Base-by-base conservation (phyloP, 2,329 filamentous ascomycete genomes). In the Gnomoniopsis smithogilvyi region DNA sequence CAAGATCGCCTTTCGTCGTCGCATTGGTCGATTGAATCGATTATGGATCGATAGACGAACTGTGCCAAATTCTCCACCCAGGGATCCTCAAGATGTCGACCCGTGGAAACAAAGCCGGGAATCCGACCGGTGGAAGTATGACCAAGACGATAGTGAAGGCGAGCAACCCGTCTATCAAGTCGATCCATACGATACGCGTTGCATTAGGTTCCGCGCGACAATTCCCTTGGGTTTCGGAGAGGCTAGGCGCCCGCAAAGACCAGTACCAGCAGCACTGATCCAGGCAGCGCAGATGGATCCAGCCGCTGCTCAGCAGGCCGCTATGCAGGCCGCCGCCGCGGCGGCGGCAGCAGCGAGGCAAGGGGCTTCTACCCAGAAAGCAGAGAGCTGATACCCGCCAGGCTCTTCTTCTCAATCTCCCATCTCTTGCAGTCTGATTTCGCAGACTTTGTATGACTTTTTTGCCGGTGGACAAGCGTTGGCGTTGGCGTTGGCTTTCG, bases 1-100 rank as follows among this genome's bases (percentile, higher is more conserved):
- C 65, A 68, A 70, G 64, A 88, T 89, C 56, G 87, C 88, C 17
- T 97, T 90, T 78, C 87, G 94, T 65, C 86, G 92, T 64, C 88
- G 95, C 60, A 86, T 92, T 57, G 94, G 94, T 56, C 89, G 94
- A 66, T 82, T 93, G 63, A 92, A 92, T 63, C 87, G 94, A 43
- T 73, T 96, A 65, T 92, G 92, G 83, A 91, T 98, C 65, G 95
- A 98, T 74, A 88, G 92, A 66, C 87, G 90, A 66, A 87, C 88
- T 58, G 78, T 92, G 69, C n/a, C 54, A 15, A 81, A 72, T 47
- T 81, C 78, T 54, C 76, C 78, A 60, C 77, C 73, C 69, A 77
- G 74, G 71, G 73, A 72, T 68, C 19, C 11, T 24, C 45, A 47
- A 47, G 45, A 47, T 24, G 74, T 81, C 43, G 67, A 71, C 48